These are phyloP conservation scores for Cucurbita maxima DNA, from an alignment of 306 rosid species.

Conservation along the genomic window DNA sequence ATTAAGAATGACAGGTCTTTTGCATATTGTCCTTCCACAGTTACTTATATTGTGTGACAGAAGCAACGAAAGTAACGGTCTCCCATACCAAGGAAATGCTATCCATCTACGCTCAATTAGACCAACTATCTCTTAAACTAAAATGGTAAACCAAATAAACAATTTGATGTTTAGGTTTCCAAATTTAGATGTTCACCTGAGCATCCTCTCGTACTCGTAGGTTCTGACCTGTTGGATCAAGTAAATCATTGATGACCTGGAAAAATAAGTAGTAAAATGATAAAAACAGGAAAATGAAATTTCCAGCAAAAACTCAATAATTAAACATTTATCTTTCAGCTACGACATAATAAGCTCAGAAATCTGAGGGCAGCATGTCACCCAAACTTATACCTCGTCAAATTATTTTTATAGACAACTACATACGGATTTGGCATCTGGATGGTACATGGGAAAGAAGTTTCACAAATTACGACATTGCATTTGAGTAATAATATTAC, in stretches of 20 bases:
- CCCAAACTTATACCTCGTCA: background rate
- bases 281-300: background rate
- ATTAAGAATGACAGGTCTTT: background rate
- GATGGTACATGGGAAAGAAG: background rate
- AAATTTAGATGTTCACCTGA: constrained; percentile 40
- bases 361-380: background rate
- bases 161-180: background rate
- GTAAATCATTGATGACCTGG: constrained; percentile 81
- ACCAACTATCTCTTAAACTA: background rate
- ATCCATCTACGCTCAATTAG: background rate
- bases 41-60: background rate
- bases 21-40: background rate
- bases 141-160: background rate
- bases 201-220: constrained; percentile 74
- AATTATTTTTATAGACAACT: background rate
- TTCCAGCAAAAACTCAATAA: background rate
- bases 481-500: background rate
- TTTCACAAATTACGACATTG: background rate
- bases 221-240: constrained; percentile 72
- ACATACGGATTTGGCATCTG: background rate
- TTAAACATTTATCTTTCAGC: background rate
- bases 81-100: background rate
- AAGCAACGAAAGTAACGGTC: background rate
- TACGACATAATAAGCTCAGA: background rate
- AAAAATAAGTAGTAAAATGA: background rate